A percentile compares a stretch with the other conserved stretches of the same genome.
Conservation (phyloP, 2,329 filamentous ascomycete species). For the Cladosporium halotolerans region DNA sequence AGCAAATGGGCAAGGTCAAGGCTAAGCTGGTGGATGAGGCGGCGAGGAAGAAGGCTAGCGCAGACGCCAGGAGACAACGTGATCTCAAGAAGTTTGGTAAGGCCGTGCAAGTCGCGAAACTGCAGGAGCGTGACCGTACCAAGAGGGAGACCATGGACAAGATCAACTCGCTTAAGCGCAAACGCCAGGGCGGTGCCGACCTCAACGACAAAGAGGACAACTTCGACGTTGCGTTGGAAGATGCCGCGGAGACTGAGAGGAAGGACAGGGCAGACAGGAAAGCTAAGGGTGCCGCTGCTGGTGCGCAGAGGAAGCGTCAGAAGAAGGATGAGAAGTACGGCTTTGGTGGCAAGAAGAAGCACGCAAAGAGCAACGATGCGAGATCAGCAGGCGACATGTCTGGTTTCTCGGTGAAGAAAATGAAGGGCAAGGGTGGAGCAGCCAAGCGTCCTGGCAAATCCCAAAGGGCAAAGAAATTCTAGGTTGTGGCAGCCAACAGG, state of each 20-base stretch:
- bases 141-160: conserved; percentile 93
- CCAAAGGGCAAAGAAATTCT: conserved; percentile 11
- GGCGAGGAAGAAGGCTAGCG: conserved; percentile 81
- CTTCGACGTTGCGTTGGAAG: conserved; percentile 84
- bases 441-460: conserved; percentile 25
- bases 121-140: conserved; percentile 87
- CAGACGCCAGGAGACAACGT: conserved; percentile 83
- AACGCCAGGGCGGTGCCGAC: conserved; percentile 68
- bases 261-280: conserved; percentile 36
- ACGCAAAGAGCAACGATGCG: conserved; percentile 85
- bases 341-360: conserved; percentile 91
- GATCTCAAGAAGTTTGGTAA: conserved; percentile 99
- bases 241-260: conserved; percentile 49
- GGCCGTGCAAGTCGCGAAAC: conserved; percentile 90
- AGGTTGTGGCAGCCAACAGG: neutral
- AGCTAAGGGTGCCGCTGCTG: conserved; percentile 26
- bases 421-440: conserved; percentile 57
- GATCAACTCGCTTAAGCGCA: conserved; percentile 91
- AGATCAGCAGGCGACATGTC: conserved; percentile 72
- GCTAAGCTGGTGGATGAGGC: conserved; percentile 88
- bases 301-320: conserved; percentile 64
- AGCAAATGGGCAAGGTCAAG: conserved; percentile 97
- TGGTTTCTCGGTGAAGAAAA: conserved; percentile 74
- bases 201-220: conserved; percentile 70
- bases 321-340: conserved; percentile 96